Conservation (phyloP, 2,329 filamentous ascomycete genomes). For the Fusarium mangiferae region DNA sequence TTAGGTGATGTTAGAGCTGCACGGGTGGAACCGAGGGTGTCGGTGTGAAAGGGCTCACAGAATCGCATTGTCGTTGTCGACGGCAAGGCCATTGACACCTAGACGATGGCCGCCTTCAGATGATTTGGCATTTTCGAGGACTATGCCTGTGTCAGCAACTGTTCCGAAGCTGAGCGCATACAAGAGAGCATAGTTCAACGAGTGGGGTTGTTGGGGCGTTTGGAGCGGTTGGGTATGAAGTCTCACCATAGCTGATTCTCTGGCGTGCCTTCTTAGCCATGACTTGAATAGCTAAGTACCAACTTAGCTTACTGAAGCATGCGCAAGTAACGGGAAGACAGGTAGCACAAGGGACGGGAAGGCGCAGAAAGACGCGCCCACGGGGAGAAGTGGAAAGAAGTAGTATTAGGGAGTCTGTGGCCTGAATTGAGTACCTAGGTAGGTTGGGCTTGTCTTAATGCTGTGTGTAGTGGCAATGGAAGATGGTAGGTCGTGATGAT, state of each 20-base stretch:
- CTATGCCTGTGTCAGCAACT: conserved; percentile 48
- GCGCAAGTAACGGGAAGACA: conserved; percentile 23
- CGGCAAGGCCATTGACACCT: conserved; percentile 92
- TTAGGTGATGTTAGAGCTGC: conserved; percentile 25
- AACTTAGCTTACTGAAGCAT: conserved; percentile 16
- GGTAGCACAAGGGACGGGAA: conserved; percentile 30
- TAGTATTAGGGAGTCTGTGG: neutral
- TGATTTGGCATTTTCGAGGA: conserved; percentile 68
- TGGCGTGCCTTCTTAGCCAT: conserved; percentile 77
- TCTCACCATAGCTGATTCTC: conserved; percentile 75
- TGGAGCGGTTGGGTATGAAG: conserved; percentile 3
- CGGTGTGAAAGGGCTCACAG: conserved; percentile 69
- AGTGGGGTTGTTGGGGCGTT: neutral
- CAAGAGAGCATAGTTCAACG: neutral
- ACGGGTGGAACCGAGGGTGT: conserved; percentile 7
- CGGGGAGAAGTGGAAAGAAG: neutral
- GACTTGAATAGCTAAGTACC: conserved; percentile 33
- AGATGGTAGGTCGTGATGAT: conserved; percentile 37
- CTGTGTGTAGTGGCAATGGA: conserved; percentile 8
- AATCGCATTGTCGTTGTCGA: conserved; percentile 84
- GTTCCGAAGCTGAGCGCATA: neutral
- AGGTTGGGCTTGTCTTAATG: conserved; percentile 1
- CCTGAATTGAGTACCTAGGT: conserved; percentile 4
- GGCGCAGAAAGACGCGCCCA: conserved; percentile 23
- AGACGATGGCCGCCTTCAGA: conserved; percentile 84